Conservation (phyloP, 768 basidiomycete genomes). For the Rhizopogon sp. region DNA sequence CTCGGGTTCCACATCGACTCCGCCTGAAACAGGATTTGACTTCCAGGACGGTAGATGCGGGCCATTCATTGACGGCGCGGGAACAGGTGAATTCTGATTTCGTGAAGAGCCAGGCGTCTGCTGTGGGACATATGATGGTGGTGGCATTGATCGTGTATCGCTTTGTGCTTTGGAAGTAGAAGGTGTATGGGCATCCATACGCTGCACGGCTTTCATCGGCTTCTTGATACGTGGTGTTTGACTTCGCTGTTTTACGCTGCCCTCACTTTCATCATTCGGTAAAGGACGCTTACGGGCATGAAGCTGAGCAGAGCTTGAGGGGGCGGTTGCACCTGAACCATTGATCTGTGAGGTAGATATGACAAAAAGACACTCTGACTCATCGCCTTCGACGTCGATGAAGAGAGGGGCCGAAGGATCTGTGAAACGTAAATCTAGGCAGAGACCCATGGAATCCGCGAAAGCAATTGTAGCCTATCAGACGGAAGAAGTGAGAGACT, state of each 20-base stretch:
- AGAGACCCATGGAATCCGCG: constrained; percentile 63
- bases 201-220: constrained; percentile 33
- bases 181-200: constrained; percentile 14
- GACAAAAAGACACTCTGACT: constrained; percentile 62
- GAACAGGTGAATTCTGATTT: neutral
- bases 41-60: neutral
- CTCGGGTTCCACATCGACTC: constrained; percentile 3
- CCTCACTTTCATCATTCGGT: constrained; percentile 18
- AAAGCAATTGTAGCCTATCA: constrained; percentile 72
- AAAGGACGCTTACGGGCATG: constrained; percentile 17
- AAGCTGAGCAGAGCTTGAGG: constrained; percentile 9
- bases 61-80: neutral
- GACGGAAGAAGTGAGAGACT: neutral
- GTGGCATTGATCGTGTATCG: constrained; percentile 35
- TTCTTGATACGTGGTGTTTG: constrained; percentile 37
- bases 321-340: constrained; percentile 12
- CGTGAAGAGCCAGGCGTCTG: constrained; percentile 8
- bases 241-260: constrained; percentile 9
- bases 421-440: constrained; percentile 72
- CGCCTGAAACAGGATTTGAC: neutral
- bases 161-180: constrained; percentile 9
- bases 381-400: constrained; percentile 70
- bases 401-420: constrained; percentile 71
- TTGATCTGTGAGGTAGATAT: constrained; percentile 71
- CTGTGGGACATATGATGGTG: constrained; percentile 23